These are phyloP conservation scores for Acanthamoeba healyi DNA, from an alignment of 208 protist genomes.

Conservation along the genomic window DNA sequence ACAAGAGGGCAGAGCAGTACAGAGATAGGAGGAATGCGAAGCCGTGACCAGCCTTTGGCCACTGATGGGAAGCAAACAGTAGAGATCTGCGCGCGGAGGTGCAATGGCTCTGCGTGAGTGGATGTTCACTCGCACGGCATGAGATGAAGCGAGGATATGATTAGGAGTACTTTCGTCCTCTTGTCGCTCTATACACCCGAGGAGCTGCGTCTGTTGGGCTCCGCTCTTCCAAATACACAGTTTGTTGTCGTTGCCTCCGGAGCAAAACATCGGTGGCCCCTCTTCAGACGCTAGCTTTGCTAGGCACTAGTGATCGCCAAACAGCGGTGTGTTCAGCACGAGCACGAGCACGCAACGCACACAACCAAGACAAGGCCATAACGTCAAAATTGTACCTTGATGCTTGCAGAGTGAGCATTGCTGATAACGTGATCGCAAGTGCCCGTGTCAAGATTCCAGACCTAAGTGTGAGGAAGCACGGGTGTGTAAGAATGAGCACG, in stretches of 20 bases:
- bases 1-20: background rate
- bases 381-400: background rate
- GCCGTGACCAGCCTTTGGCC: constrained; percentile 58
- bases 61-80: constrained; percentile 50
- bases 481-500: background rate
- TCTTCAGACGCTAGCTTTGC: background rate
- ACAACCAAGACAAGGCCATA: background rate
- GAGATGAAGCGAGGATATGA: background rate
- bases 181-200: constrained; percentile 51
- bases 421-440: constrained; percentile 32
- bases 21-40: constrained; percentile 51
- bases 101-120: background rate
- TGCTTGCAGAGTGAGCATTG: constrained; percentile 37
- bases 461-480: background rate
- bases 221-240: constrained; percentile 55
- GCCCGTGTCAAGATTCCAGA: constrained; percentile 71
- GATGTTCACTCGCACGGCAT: background rate
- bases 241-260: constrained; percentile 65
- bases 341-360: background rate
- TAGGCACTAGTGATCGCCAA: no score
- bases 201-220: background rate
- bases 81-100: background rate
- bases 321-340: background rate
- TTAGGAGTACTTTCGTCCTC: constrained; percentile 72
- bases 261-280: constrained; percentile 22